These are phyloP conservation scores for Termitomyces sp. DNA, from an alignment of 768 basidiomycete genomes.

Conservation along the genomic window DNA sequence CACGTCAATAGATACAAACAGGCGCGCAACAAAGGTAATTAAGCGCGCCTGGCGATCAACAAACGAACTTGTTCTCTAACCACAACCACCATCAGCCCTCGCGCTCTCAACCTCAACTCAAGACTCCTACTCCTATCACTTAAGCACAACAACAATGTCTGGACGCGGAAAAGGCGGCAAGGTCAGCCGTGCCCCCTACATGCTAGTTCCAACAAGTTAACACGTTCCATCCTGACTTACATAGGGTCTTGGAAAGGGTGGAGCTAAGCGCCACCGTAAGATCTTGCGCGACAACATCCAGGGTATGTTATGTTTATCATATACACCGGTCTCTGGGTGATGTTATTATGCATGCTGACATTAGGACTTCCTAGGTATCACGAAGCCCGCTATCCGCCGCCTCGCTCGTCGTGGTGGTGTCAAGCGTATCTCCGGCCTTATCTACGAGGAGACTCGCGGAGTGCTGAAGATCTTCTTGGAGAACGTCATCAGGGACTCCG, in stretches of 20 bases:
- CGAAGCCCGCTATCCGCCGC: conserved; percentile 81
- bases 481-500: conserved; percentile 86
- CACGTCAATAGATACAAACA: conserved; percentile 40
- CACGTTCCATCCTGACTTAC: background rate
- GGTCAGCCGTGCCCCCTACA: conserved; percentile 21
- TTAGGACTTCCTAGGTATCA: conserved; percentile 46
- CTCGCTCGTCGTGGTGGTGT: conserved; percentile 91
- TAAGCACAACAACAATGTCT: conserved; percentile 43
- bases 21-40: conserved; percentile 34
- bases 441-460: conserved; percentile 91
- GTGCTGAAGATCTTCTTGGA: conserved; percentile 88
- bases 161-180: conserved; percentile 88
- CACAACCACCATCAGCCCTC: conserved; percentile 28
- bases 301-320: conserved; percentile 28
- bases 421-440: conserved; percentile 83
- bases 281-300: conserved; percentile 76
- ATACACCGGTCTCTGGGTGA: background rate
- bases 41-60: conserved; percentile 31
- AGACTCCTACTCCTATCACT: conserved; percentile 10
- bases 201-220: background rate
- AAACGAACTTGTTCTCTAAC: conserved; percentile 23
- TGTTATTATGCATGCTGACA: background rate
- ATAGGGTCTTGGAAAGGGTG: conserved; percentile 80
- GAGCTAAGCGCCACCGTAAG: conserved; percentile 81
- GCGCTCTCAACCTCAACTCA: conserved; percentile 3